Evolutionary conservation across 140 eudicot genomes (phyloP).

Genomic region (Ambrosia hybrid): DNA sequence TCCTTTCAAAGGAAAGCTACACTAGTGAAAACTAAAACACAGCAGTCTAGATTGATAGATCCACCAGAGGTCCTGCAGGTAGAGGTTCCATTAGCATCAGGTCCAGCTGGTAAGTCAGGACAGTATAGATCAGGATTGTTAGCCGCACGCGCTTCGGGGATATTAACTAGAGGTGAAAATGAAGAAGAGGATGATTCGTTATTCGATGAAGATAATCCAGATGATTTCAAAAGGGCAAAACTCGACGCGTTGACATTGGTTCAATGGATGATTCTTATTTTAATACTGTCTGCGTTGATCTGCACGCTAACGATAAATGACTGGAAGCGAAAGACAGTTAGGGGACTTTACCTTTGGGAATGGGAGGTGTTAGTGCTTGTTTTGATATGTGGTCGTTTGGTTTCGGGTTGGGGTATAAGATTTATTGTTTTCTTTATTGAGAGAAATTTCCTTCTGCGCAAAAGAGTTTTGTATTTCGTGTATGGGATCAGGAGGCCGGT

Average conservation of each 20-base stretch:
- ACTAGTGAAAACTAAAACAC: slow-evolving; percentile 41
- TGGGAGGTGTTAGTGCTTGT: slow-evolving; percentile 45
- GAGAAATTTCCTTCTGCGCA: slow-evolving; percentile 66
- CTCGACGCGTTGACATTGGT: slow-evolving; percentile 36
- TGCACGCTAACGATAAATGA: slow-evolving; percentile 38
- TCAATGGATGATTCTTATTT: slow-evolving; percentile 57
- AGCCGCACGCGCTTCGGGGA: slow-evolving; percentile 37
- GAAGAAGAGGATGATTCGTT: slow-evolving; percentile 72
- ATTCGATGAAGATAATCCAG: slow-evolving; percentile 62
- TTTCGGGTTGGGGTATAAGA: too few relatives aligned
- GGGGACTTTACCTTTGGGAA: slow-evolving; percentile 36
- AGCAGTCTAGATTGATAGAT: slow-evolving; percentile 62
- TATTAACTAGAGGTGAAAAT: slow-evolving; percentile 28
- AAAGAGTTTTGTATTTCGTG: slow-evolving; percentile 64
- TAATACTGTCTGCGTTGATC: slow-evolving; percentile 40
- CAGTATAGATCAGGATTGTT: slow-evolving; percentile 47
- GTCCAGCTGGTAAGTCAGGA: slow-evolving; percentile 38
- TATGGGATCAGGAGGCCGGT: too few relatives aligned
- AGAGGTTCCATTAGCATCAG: slow-evolving; percentile 14
- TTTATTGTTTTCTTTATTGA: slow-evolving; percentile 48
- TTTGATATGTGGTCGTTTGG: too few relatives aligned
- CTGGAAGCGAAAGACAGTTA: background rate
- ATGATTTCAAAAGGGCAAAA: slow-evolving; percentile 44
- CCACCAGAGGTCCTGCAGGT: slow-evolving; percentile 44
- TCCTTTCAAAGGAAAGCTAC: slow-evolving; percentile 57